Evolutionary conservation across 768 basidiomycete species (phyloP).

Genomic region (Dictyophora rubrovolvata): DNA sequence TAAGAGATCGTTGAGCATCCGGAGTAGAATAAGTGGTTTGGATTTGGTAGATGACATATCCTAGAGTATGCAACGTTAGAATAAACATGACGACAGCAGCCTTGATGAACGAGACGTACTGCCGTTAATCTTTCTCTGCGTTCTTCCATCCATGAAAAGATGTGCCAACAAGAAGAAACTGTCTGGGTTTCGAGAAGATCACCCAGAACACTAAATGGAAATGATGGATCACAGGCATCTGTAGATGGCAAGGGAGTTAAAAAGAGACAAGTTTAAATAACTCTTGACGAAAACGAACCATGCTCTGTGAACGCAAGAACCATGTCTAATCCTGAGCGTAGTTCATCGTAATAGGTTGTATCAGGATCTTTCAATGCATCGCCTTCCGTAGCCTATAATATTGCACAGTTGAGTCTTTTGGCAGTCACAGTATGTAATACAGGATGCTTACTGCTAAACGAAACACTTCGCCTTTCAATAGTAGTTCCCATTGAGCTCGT

Average conservation of each 20-base stretch:
- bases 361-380: constrained; percentile 43
- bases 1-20: constrained; percentile 80
- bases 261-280: neutral
- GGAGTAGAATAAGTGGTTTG: constrained; percentile 75
- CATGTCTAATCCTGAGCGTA: constrained; percentile 59
- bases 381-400: constrained; percentile 54
- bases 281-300: constrained; percentile 32
- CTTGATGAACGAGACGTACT: constrained; percentile 3
- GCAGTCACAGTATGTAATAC: neutral
- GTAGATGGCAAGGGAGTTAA: constrained; percentile 19
- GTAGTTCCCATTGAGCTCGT: constrained; percentile 67
- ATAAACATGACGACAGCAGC: neutral
- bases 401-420: neutral
- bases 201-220: constrained; percentile 66
- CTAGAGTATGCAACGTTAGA: constrained; percentile 14
- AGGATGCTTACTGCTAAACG: constrained; percentile 43
- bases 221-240: constrained; percentile 73
- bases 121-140: constrained; percentile 58
- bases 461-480: constrained; percentile 63
- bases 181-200: constrained; percentile 82
- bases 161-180: constrained; percentile 72
- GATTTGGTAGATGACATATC: constrained; percentile 80
- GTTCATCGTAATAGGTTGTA: constrained; percentile 48
- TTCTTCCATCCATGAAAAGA: constrained; percentile 81
- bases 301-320: constrained; percentile 68